Percentiles rank a stretch among this genome's conserved stretches.
phyloP scores from a whole-genome alignment of 75 land plant species.

The Picea sitchensis region DNA sequence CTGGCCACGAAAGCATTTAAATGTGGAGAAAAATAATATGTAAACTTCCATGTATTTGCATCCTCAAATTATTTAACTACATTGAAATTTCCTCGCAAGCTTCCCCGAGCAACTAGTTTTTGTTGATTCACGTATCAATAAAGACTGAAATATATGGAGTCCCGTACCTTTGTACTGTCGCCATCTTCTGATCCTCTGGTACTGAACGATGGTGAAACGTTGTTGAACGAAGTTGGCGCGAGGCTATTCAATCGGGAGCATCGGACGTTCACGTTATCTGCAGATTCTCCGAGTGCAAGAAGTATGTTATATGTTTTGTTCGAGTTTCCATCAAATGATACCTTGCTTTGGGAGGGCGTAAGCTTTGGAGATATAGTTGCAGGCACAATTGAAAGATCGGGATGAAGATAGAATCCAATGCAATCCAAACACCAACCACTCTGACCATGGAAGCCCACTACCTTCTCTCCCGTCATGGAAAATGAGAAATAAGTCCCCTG shows the following conservation, averaged over 20 bases:
- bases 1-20: no score
- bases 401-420: background rate
- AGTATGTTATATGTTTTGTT: constrained; percentile 12
- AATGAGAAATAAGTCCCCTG: no score
- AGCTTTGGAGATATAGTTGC: background rate
- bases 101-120: no score
- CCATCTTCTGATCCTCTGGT: background rate
- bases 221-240: background rate
- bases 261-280: constrained; percentile 1
- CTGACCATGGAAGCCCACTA: no score
- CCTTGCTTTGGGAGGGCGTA: constrained; percentile 1
- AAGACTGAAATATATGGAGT: no score
- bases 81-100: no score
- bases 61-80: no score
- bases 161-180: background rate
- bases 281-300: background rate
- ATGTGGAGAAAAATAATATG: no score
- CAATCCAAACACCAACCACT: no score
- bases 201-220: background rate
- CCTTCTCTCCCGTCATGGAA: no score
- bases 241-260: background rate
- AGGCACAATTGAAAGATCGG: constrained; percentile 3
- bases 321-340: background rate
- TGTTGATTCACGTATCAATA: no score
- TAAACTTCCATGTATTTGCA: no score